Evolutionary conservation across 2,329 filamentous ascomycete genomes (phyloP), one percentile per base, ranked within the genome.

Genomic region (Penicillium capsulatum): DNA sequence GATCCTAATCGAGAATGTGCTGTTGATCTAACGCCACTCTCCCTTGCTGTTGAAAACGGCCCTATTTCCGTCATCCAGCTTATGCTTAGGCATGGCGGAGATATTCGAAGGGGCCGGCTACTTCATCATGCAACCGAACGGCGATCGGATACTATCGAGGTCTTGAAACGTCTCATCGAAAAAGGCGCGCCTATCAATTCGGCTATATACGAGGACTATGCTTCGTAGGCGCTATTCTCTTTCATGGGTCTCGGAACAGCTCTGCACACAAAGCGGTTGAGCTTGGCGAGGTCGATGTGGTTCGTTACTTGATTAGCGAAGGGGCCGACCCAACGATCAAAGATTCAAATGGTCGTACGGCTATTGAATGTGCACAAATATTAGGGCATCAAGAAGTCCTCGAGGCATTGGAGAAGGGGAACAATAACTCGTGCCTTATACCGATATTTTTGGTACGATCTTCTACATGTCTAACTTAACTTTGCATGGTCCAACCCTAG

Each of bases 1-100:
- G 45, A 58, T 42, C 53, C 51, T 1, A 58, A 61, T 44, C 31
- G 32, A n/a, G 46, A 42, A 47, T 57, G 44, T 39, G 7, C 17
- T 11, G 47, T 55, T 31, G 45, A 58, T 36, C 40, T 53, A 13
- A 58, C 53, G 0, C 57, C 53, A 32, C 36, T 59, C 4, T 58
- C 57, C 1, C 19, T 34, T 34, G 54, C 53, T 26, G 50, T 57
- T 2, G 33, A 58, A 27, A 19, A 24, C 7, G 54, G 45, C 7
- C 27, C 53, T 1, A 17, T 58, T 16, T 40, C 40, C 3, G 36
- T 44, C 4, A 47, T 61, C 17, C n/a, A 45, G 6, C 46, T 55
- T 1, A 36, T 59, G 11, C 37, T 57, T 7, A 37, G 36, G 15
- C 40, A 32, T 38, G 45, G 50, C 14, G 47, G 47, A 31, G 36